Conservation (phyloP, 2,329 filamentous ascomycete genomes). For the Albifimbria verrucaria region DNA sequence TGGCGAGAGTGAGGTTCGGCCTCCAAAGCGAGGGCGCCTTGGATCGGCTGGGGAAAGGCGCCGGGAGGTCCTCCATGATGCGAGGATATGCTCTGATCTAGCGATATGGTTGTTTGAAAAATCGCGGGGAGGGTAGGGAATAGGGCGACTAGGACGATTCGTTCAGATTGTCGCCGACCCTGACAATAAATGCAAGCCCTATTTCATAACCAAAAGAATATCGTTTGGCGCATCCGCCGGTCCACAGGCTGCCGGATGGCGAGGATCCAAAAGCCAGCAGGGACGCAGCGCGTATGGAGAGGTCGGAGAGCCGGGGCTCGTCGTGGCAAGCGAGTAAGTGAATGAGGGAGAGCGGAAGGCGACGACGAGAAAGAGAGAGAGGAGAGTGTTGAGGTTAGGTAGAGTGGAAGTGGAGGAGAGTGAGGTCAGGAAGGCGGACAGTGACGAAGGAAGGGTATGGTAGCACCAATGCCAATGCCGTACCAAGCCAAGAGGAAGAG, state of each 20-base stretch:
- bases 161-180: slow-evolving; percentile 18
- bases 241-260: not conserved
- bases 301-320: slow-evolving; percentile 6
- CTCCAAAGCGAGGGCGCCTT: slow-evolving; percentile 37
- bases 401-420: slow-evolving; percentile 17
- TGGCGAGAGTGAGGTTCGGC: slow-evolving; percentile 37
- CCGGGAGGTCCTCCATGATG: slow-evolving; percentile 37
- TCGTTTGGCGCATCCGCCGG: not conserved
- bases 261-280: slow-evolving; percentile 14
- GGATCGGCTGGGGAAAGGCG: slow-evolving; percentile 35
- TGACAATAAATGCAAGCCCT: slow-evolving; percentile 32
- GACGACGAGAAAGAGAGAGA: slow-evolving; percentile 15
- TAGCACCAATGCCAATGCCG: slow-evolving; percentile 5
- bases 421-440: slow-evolving; percentile 22
- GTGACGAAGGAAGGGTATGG: slow-evolving; percentile 17
- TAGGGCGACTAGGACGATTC: slow-evolving; percentile 9
- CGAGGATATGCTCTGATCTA: slow-evolving; percentile 7
- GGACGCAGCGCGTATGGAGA: slow-evolving; percentile 16
- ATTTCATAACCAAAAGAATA: slow-evolving; percentile 31
- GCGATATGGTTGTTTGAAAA: slow-evolving; percentile 4
- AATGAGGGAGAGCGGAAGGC: slow-evolving; percentile 12
- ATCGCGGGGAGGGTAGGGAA: slow-evolving; percentile 7
- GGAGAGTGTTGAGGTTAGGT: slow-evolving; percentile 6
- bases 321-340: too few relatives aligned
- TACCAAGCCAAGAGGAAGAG: not conserved